Percentiles rank a stretch among this genome's conserved stretches.
Evolutionary conservation across 2,329 filamentous ascomycete genomes (phyloP).

Genomic region (Fusarium vanettenii): DNA sequence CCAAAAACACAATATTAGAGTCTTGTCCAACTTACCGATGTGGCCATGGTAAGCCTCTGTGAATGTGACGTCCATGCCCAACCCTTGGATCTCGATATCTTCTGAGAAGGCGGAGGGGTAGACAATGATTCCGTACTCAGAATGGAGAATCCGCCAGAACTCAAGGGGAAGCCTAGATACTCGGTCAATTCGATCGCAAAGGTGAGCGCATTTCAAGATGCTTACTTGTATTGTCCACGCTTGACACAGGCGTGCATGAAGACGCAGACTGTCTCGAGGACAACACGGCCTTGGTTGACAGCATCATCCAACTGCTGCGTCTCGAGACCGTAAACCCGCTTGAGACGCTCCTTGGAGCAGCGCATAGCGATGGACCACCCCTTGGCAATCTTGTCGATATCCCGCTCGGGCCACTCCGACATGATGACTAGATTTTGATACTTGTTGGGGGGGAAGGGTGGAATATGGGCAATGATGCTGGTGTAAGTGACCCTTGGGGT

Average conservation of each 20-base stretch:
- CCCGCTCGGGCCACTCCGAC: slow-evolving; percentile 42
- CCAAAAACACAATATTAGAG: background rate
- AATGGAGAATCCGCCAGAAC: slow-evolving; percentile 53
- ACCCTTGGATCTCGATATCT: slow-evolving; percentile 46
- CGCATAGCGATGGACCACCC: slow-evolving; percentile 53
- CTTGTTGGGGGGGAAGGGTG: background rate
- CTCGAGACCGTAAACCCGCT: slow-evolving; percentile 47
- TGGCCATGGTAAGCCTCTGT: slow-evolving; percentile 53
- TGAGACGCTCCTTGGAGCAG: slow-evolving; percentile 50
- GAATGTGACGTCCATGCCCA: slow-evolving; percentile 50
- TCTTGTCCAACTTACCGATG: slow-evolving; percentile 44
- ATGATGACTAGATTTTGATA: slow-evolving; percentile 22
- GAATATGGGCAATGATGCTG: background rate
- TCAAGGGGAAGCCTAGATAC: slow-evolving; percentile 47
- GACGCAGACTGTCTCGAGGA: slow-evolving; percentile 54
- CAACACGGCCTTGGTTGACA: slow-evolving; percentile 47
- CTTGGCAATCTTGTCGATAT: slow-evolving; percentile 51
- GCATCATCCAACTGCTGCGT: slow-evolving; percentile 49
- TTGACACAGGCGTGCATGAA: slow-evolving; percentile 54
- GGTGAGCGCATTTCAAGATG: background rate
- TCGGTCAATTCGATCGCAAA: background rate
- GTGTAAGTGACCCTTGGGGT: slow-evolving; percentile 5
- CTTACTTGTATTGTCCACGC: slow-evolving; percentile 51
- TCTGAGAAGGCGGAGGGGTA: slow-evolving; percentile 55
- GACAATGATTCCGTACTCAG: slow-evolving; percentile 55